Evolutionary conservation across 495 filamentous ascomycete genomes (phyloP).

Genomic region (Platismatia glauca): DNA sequence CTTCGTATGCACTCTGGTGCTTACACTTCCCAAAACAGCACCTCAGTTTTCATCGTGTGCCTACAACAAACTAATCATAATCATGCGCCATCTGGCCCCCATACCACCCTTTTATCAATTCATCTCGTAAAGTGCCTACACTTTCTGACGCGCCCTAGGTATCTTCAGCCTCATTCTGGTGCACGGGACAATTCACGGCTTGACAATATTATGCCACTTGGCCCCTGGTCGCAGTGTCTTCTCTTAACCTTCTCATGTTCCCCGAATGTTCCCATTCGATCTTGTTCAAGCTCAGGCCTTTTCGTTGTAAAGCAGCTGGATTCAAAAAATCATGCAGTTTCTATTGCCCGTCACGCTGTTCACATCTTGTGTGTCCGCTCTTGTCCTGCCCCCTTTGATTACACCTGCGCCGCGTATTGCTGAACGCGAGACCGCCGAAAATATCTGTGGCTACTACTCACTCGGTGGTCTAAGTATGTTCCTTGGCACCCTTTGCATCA

Average conservation of each 20-base stretch:
- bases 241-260: not conserved
- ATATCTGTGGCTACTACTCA: slow-evolving; percentile 4
- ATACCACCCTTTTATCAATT: not conserved
- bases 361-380: not conserved
- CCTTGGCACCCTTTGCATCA: not conserved
- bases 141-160: not conserved
- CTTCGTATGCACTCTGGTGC: not conserved
- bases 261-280: not conserved
- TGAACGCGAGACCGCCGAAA: not conserved
- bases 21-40: not conserved
- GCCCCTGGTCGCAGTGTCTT: not conserved
- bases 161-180: not conserved
- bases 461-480: not conserved
- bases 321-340: not conserved
- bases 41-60: not conserved
- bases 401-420: slow-evolving; percentile 1
- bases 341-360: not conserved
- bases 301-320: not conserved
- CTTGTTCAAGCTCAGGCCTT: not conserved
- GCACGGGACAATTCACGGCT: not conserved
- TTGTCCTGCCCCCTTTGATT: not conserved
- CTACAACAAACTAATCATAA: not conserved
- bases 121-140: not conserved
- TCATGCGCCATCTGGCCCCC: not conserved
- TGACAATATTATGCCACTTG: not conserved